Conservation (phyloP, 176 grass and related monocot genomes). For the Carex parvula region DNA sequence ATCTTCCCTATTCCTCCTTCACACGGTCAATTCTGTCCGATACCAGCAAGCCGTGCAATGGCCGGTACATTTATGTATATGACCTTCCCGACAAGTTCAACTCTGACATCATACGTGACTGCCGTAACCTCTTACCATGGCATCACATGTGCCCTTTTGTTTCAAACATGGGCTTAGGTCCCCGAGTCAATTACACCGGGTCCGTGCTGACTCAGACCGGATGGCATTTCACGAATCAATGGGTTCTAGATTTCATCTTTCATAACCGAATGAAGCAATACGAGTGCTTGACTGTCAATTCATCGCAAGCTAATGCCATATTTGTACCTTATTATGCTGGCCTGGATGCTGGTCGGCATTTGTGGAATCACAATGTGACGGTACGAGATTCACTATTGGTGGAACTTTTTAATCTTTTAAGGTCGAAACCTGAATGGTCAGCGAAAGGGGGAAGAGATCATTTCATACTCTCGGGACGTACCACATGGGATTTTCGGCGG, state of each 20-base stretch:
- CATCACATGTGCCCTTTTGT: slow-evolving; percentile 59
- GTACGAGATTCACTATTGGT: slow-evolving; percentile 44
- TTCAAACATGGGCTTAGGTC: slow-evolving; percentile 65
- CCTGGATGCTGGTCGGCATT: slow-evolving; percentile 48
- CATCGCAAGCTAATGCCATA: slow-evolving; percentile 51
- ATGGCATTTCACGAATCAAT: slow-evolving; percentile 64
- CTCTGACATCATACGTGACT: slow-evolving; percentile 51
- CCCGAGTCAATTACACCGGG: slow-evolving; percentile 22
- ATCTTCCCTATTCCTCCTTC: slow-evolving; percentile 21
- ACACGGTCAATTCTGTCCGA: slow-evolving; percentile 26
- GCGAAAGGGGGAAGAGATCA: slow-evolving; percentile 60
- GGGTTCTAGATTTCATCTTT: slow-evolving; percentile 64
- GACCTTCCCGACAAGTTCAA: slow-evolving; percentile 67
- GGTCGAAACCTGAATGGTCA: slow-evolving; percentile 48
- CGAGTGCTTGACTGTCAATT: slow-evolving; percentile 73
- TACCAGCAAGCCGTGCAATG: slow-evolving; percentile 44
- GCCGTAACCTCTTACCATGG: slow-evolving; percentile 43
- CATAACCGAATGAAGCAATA: slow-evolving; percentile 64
- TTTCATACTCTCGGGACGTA: slow-evolving; percentile 64
- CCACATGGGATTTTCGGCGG: slow-evolving; percentile 70
- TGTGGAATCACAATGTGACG: slow-evolving; percentile 50
- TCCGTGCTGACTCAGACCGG: slow-evolving; percentile 54
- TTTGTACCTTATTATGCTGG: slow-evolving; percentile 80
- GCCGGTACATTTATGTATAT: slow-evolving; percentile 77
- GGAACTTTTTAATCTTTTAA: slow-evolving; percentile 31